A percentile compares a stretch with the other conserved stretches of the same genome.
Conservation (phyloP, 805 yeast genomes). For the Tanozyma kutaoensis region DNA sequence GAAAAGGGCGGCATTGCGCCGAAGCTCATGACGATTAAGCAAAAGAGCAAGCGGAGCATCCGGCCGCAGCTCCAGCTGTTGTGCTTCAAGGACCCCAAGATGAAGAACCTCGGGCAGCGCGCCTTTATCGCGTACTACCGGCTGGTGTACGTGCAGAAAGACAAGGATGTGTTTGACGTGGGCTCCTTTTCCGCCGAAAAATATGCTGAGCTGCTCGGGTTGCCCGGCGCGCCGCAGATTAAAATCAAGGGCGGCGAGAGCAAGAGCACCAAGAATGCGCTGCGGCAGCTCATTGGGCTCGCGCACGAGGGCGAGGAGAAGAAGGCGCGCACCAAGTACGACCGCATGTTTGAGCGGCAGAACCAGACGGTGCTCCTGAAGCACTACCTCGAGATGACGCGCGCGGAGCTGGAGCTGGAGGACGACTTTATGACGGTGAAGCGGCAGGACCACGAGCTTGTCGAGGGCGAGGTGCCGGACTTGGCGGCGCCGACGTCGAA, state of each 20-base stretch:
- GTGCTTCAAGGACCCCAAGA: conserved; percentile 82
- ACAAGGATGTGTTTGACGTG: conserved; percentile 73
- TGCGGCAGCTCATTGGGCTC: conserved; percentile 53
- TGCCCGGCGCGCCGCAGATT: conserved; percentile 93
- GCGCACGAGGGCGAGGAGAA: conserved; percentile 55
- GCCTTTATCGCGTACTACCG: conserved; percentile 88
- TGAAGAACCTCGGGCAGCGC: conserved; percentile 89
- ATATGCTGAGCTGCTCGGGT: conserved; percentile 78
- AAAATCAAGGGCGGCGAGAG: conserved; percentile 46
- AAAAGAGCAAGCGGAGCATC: conserved; percentile 59
- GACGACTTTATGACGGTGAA: conserved; percentile 76
- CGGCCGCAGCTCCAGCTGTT: conserved; percentile 77
- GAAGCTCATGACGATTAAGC: conserved; percentile 61
- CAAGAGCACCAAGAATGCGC: conserved; percentile 69
- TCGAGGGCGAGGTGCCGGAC: conserved; percentile 53
- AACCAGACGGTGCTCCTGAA: conserved; percentile 88
- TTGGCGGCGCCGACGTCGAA: conserved; percentile 60
- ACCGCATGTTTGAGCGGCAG: conserved; percentile 88
- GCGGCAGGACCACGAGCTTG: conserved; percentile 59
- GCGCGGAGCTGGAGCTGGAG: conserved; percentile 21
- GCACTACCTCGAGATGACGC: conserved; percentile 66
- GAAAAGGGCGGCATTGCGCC: conserved; percentile 53
- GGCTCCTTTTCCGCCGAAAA: conserved; percentile 69
- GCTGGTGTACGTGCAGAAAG: conserved; percentile 76
- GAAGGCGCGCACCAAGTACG: conserved; percentile 74